These are phyloP conservation scores for Candolleomyces efflorescens DNA, from an alignment of 768 basidiomycete genomes.

Conservation along the genomic window DNA sequence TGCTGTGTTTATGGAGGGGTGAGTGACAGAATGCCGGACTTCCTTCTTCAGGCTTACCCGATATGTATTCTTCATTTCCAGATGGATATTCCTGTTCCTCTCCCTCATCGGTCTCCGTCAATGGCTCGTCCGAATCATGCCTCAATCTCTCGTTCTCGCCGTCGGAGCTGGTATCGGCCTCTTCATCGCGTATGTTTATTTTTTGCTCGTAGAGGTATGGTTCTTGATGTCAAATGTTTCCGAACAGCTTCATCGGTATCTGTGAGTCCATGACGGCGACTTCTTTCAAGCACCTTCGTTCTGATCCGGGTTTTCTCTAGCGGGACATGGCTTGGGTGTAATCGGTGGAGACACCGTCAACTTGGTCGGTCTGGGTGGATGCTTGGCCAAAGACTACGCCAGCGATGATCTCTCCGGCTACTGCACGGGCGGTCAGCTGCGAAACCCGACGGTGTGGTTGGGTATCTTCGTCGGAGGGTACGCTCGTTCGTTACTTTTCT, in stretches of 20 bases:
- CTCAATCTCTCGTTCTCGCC: slow-evolving; percentile 78
- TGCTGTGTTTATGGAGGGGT: slow-evolving; percentile 89
- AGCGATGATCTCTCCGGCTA: slow-evolving; percentile 45
- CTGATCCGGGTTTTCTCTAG: slow-evolving; percentile 26
- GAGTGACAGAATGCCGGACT: slow-evolving; percentile 17
- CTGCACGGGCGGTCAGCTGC: slow-evolving; percentile 62
- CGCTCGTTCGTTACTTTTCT: slow-evolving; percentile 16
- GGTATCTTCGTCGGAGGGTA: slow-evolving; percentile 83
- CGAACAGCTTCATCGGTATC: slow-evolving; percentile 65
- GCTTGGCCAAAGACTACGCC: slow-evolving; percentile 37
- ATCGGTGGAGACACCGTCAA: slow-evolving; percentile 71
- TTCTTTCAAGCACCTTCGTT: neutral
- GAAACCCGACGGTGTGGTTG: slow-evolving; percentile 81
- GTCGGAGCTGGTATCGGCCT: slow-evolving; percentile 86
- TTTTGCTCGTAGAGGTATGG: neutral
- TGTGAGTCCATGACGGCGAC: slow-evolving; percentile 34
- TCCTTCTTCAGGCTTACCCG: too few relatives aligned
- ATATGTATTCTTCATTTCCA: slow-evolving; percentile 21
- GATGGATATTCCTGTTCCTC: slow-evolving; percentile 79
- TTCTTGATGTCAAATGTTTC: slow-evolving; percentile 8
- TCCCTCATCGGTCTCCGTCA: slow-evolving; percentile 82
- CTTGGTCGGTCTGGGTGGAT: slow-evolving; percentile 75
- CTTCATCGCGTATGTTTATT: slow-evolving; percentile 67
- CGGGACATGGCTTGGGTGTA: slow-evolving; percentile 64
- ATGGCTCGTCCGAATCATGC: slow-evolving; percentile 88